Conservation (phyloP, 2,329 filamentous ascomycete species). For the Helotiales sp. region DNA sequence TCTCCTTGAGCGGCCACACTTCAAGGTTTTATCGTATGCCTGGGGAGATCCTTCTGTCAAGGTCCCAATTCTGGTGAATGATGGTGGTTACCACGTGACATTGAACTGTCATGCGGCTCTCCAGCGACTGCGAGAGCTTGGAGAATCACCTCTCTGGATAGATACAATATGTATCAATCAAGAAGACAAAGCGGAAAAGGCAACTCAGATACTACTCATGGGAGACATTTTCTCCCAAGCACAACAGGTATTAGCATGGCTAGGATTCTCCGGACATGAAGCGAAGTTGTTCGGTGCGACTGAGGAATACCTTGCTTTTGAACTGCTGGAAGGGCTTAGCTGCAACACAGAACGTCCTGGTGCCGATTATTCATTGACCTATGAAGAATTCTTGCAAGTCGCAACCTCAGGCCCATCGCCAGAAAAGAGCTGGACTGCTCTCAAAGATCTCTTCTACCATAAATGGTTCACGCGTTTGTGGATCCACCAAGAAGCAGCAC, state of each 20-base stretch:
- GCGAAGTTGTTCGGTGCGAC: not conserved
- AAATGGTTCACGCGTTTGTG: not conserved
- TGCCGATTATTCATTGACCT: not conserved
- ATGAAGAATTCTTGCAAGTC: not conserved
- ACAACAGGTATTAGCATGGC: constrained; percentile 8
- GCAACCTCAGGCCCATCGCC: not conserved
- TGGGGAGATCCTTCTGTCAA: not conserved
- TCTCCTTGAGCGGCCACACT: not conserved
- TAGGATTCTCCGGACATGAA: not conserved
- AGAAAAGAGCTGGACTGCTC: not conserved
- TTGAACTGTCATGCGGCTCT: not conserved
- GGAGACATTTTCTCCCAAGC: constrained; percentile 10
- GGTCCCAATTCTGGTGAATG: not conserved
- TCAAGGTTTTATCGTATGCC: constrained; percentile 2
- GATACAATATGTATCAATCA: constrained; percentile 17
- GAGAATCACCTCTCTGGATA: not conserved
- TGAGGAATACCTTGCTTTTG: not conserved
- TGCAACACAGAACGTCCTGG: not conserved
- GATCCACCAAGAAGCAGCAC: not conserved
- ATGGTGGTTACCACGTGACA: not conserved
- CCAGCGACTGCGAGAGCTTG: not conserved
- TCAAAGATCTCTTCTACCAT: not conserved
- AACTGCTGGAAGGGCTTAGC: not conserved
- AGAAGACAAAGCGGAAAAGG: constrained; percentile 9
- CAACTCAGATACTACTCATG: constrained; percentile 13